Evolutionary conservation across 306 rosid genomes (phyloP).

Genomic region (Cyclanthera cordifolia): DNA sequence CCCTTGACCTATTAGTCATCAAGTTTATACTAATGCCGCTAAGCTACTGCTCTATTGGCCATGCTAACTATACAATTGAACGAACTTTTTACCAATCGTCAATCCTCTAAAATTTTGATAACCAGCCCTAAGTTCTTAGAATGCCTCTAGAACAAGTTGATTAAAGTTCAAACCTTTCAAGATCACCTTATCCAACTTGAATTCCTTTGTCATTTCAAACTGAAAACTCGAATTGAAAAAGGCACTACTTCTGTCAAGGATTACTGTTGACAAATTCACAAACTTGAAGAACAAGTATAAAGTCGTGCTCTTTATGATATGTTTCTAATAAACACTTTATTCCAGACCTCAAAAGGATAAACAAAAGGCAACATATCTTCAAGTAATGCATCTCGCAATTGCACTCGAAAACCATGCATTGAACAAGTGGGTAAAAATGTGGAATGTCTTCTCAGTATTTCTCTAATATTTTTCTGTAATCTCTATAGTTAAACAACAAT

Average conservation of each 20-base stretch:
- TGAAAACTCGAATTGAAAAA: background rate
- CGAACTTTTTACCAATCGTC: background rate
- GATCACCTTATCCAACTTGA: background rate
- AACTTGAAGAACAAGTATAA: too few relatives aligned
- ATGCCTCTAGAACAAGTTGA: background rate
- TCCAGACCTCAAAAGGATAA: background rate
- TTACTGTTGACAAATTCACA: background rate
- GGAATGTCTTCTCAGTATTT: background rate
- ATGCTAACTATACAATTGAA: too few relatives aligned
- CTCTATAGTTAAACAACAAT: too few relatives aligned
- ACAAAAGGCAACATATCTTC: background rate
- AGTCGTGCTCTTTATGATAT: background rate
- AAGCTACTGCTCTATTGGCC: too few relatives aligned
- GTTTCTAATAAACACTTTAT: background rate
- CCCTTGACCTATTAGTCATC: too few relatives aligned
- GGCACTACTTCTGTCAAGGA: background rate
- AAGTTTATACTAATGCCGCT: too few relatives aligned
- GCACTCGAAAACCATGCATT: background rate
- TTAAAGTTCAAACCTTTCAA: background rate
- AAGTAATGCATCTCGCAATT: background rate
- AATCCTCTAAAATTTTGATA: background rate
- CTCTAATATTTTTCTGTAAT: background rate
- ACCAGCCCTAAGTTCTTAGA: slow-evolving; percentile 1
- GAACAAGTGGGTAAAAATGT: background rate
- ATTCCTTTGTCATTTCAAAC: background rate